Evolutionary conservation across 2,329 filamentous ascomycete genomes (phyloP).

Genomic region (Talaromyces piceae): DNA sequence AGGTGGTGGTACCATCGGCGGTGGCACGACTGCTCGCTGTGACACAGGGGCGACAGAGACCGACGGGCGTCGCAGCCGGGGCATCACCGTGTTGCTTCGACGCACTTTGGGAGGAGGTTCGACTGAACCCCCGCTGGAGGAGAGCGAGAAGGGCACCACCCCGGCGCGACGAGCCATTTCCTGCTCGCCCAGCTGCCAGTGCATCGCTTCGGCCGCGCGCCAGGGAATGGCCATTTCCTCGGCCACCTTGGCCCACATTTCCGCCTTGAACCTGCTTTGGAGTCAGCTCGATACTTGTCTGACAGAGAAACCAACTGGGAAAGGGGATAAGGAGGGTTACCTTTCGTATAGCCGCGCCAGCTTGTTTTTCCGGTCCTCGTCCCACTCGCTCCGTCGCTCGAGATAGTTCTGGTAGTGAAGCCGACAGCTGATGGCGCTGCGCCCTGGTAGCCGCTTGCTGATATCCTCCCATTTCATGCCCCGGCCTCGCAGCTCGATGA

Average conservation of each 20-base stretch:
- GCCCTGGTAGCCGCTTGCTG: conserved; percentile 78
- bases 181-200: conserved; percentile 88
- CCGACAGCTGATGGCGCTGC: conserved; percentile 88
- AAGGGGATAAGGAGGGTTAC: conserved; percentile 46
- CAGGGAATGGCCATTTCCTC: conserved; percentile 93
- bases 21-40: conserved; percentile 6
- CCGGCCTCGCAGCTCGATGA: conserved; percentile 80
- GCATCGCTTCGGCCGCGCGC: conserved; percentile 94
- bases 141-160: conserved; percentile 73
- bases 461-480: conserved; percentile 99
- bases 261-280: conserved; percentile 74
- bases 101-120: conserved; percentile 40
- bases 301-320: background rate
- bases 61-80: conserved; percentile 34
- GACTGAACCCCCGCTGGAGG: conserved; percentile 42
- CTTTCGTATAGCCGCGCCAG: conserved; percentile 90
- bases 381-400: conserved; percentile 87
- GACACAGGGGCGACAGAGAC: conserved; percentile 8
- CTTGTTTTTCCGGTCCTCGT: conserved; percentile 96
- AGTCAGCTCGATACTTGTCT: conserved; percentile 1
- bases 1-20: background rate
- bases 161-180: conserved; percentile 93
- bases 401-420: conserved; percentile 97
- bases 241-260: conserved; percentile 96
- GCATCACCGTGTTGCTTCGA: conserved; percentile 31